Conservation (phyloP, 495 filamentous ascomycete species). For the Xylaria bambusicola region DNA sequence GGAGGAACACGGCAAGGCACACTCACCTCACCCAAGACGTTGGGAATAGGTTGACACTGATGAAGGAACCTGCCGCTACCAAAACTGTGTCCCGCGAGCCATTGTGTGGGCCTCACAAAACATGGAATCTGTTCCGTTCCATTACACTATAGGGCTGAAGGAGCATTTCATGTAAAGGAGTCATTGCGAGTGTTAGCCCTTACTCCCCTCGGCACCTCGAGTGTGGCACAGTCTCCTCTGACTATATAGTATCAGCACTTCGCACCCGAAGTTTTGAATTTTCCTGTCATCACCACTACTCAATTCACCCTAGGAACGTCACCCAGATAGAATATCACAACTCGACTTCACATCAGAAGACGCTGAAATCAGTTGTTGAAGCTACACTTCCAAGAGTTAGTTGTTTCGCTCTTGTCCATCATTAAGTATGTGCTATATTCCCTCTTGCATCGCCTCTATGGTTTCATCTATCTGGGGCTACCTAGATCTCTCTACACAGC, state of each 20-base stretch:
- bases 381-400: neutral
- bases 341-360: neutral
- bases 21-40: conserved; percentile 5
- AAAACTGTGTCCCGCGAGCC: neutral
- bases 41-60: conserved; percentile 1
- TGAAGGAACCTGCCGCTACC: conserved; percentile 8
- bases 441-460: neutral
- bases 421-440: neutral
- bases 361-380: neutral
- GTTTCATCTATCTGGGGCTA: too few species aligned
- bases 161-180: neutral
- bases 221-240: neutral
- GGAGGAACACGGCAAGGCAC: conserved; percentile 18
- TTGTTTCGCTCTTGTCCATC: neutral
- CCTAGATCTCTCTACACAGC: too few species aligned
- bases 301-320: neutral
- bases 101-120: conserved; percentile 11
- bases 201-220: neutral
- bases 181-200: neutral
- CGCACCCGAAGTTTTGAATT: neutral
- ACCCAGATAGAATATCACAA: neutral
- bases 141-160: conserved; percentile 18
- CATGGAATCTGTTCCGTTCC: neutral
- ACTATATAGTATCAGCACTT: conserved; percentile 14
- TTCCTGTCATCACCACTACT: conserved; percentile 1